A percentile compares a stretch with the other conserved stretches of the same genome.
These are phyloP conservation scores for Rickenella mellea DNA, from an alignment of 768 basidiomycete genomes.

Conservation along the genomic window DNA sequence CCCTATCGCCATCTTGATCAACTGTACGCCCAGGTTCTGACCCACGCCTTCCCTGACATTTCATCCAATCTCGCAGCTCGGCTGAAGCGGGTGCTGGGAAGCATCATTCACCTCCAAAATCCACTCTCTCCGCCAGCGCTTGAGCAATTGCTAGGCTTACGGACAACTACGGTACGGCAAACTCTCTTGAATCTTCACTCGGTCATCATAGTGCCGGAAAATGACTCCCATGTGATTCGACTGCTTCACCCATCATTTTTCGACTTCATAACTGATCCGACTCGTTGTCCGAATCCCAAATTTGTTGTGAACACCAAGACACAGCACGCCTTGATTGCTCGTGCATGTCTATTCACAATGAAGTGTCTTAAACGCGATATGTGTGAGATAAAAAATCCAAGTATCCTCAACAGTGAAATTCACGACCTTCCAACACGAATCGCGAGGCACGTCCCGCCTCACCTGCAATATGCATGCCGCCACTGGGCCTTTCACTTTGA, in stretches of 20 bases:
- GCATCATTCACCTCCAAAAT: too few species aligned
- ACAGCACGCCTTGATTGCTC: slow-evolving; percentile 2
- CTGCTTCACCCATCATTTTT: slow-evolving; percentile 13
- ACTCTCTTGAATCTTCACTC: slow-evolving; percentile 10
- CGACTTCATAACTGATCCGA: slow-evolving; percentile 10
- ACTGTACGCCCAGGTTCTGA: slow-evolving; percentile 8
- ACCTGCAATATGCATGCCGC: slow-evolving; percentile 14
- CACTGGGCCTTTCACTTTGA: slow-evolving; percentile 14
- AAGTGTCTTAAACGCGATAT: slow-evolving; percentile 2
- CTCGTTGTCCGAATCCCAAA: slow-evolving; percentile 7
- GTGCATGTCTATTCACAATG: too few species aligned
- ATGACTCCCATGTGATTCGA: slow-evolving; percentile 5
- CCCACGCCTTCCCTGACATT: slow-evolving; percentile 4
- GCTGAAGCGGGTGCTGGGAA: too few species aligned
- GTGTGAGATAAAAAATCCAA: slow-evolving; percentile 4
- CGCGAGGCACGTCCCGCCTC: slow-evolving; percentile 3
- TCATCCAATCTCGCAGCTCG: background rate
- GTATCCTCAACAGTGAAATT: too few species aligned
- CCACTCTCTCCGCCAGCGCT: too few species aligned
- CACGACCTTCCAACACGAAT: slow-evolving; percentile 1
- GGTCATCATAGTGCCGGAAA: slow-evolving; percentile 6
- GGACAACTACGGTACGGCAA: too few species aligned
- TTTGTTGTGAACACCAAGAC: slow-evolving; percentile 7
- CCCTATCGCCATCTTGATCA: slow-evolving; percentile 9
- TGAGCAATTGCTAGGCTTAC: too few species aligned